Evolutionary conservation across 495 filamentous ascomycete genomes (phyloP).

Genomic region (Aspergillus bertholletiae): DNA sequence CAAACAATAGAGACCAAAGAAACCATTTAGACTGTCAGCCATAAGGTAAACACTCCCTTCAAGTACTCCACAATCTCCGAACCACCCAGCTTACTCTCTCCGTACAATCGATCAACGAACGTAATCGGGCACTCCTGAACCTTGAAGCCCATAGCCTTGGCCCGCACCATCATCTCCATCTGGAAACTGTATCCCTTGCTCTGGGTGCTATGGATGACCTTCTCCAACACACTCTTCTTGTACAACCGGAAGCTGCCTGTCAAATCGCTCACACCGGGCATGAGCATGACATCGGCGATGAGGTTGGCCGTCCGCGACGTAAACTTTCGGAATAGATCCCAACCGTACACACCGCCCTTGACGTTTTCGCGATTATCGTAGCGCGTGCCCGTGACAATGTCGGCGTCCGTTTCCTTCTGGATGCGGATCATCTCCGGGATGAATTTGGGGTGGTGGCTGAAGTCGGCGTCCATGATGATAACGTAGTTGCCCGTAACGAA

Average conservation of each 20-base stretch:
- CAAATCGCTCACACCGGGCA: constrained; percentile 93
- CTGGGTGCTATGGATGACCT: constrained; percentile 80
- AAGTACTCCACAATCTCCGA: constrained; percentile 98
- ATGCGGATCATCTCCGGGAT: constrained; percentile 80
- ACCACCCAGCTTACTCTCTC: constrained; percentile 91
- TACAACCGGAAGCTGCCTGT: constrained; percentile 94
- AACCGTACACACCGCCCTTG: constrained; percentile 90
- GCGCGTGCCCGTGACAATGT: constrained; percentile 94
- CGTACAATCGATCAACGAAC: constrained; percentile 94
- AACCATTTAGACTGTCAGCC: constrained; percentile 70
- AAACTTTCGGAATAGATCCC: constrained; percentile 96
- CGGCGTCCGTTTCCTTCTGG: constrained; percentile 69
- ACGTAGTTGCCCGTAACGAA: constrained; percentile 88
- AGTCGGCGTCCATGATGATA: constrained; percentile 99
- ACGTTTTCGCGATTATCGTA: constrained; percentile 64
- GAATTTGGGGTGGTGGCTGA: constrained; percentile 97
- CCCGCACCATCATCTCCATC: constrained; percentile 96
- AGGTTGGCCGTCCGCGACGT: constrained; percentile 88
- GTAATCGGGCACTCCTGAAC: constrained; percentile 93
- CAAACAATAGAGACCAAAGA: constrained; percentile 10
- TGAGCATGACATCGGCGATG: constrained; percentile 89
- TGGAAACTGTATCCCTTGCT: constrained; percentile 98
- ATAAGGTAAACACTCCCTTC: constrained; percentile 86
- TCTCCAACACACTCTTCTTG: constrained; percentile 83
- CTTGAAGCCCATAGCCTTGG: constrained; percentile 85